Evolutionary conservation across 108 stramenopile genomes (phyloP).

Genomic region (Fistulifera pelliculosa): DNA sequence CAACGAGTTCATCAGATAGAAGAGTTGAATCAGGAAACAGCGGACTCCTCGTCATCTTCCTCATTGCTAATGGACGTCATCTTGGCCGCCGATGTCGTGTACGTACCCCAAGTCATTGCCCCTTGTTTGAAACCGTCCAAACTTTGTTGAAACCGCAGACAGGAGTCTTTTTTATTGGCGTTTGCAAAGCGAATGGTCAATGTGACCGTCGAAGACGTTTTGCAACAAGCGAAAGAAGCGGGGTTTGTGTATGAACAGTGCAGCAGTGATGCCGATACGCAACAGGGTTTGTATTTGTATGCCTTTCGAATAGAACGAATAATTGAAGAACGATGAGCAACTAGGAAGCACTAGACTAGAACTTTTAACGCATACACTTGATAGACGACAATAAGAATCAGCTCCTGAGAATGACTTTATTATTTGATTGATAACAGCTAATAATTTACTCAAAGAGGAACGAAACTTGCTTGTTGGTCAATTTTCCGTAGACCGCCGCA

Average conservation of each 20-base stretch:
- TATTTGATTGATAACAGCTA: slow-evolving; percentile 1
- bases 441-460: slow-evolving; percentile 68
- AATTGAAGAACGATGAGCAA: no score
- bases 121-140: slow-evolving; percentile 52
- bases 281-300: no score
- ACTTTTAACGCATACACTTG: no score
- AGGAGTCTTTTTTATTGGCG: slow-evolving; percentile 13
- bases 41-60: not conserved
- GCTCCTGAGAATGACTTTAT: slow-evolving; percentile 15
- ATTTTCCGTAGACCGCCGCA: slow-evolving; percentile 94
- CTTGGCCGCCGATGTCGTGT: slow-evolving; percentile 57
- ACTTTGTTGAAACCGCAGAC: slow-evolving; percentile 14
- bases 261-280: no score
- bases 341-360: no score
- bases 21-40: slow-evolving; percentile 37
- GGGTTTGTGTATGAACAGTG: slow-evolving; percentile 4
- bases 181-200: slow-evolving; percentile 11
- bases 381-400: no score
- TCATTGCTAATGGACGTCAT: slow-evolving; percentile 29
- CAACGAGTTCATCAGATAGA: slow-evolving; percentile 12
- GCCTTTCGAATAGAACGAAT: no score
- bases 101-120: slow-evolving; percentile 40
- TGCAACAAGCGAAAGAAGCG: slow-evolving; percentile 5
- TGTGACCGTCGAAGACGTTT: slow-evolving; percentile 17
- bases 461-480: slow-evolving; percentile 97